Evolutionary conservation across 768 basidiomycete species (phyloP).

Genomic region (Terana coerulea): DNA sequence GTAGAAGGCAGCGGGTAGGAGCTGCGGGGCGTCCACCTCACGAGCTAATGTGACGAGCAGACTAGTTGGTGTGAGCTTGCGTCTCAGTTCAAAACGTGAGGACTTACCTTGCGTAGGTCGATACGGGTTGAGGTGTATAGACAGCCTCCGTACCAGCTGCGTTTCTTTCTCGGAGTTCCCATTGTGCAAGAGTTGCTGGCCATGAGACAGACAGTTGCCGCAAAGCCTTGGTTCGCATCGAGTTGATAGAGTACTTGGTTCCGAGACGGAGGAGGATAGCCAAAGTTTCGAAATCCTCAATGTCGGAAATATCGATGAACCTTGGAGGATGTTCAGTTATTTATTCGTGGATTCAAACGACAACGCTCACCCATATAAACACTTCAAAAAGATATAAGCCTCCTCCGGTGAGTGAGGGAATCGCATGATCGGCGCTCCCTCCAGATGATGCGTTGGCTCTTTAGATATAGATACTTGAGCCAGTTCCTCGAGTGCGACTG

Average conservation of each 20-base stretch:
- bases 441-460: constrained; percentile 32
- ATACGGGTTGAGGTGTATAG: constrained; percentile 50
- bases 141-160: constrained; percentile 45
- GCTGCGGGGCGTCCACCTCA: constrained; percentile 47
- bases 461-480: constrained; percentile 24
- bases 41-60: constrained; percentile 65
- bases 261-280: constrained; percentile 58
- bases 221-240: constrained; percentile 55
- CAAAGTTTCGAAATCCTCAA: constrained; percentile 43
- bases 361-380: constrained; percentile 49
- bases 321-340: constrained; percentile 1
- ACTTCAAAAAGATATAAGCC: constrained; percentile 53
- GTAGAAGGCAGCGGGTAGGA: constrained; percentile 76
- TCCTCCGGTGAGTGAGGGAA: constrained; percentile 56
- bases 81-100: background rate
- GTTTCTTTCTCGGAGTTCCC: constrained; percentile 66
- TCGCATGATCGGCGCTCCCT: constrained; percentile 53
- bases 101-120: constrained; percentile 70
- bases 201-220: constrained; percentile 48
- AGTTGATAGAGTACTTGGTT: constrained; percentile 59
- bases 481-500: constrained; percentile 41
- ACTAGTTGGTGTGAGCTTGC: constrained; percentile 31
- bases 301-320: constrained; percentile 6
- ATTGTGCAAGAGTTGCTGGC: constrained; percentile 58
- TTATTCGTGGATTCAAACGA: background rate